These are phyloP conservation scores for Debaryomyces fabryi DNA, from an alignment of 1,139 yeast species.

Conservation along the genomic window DNA sequence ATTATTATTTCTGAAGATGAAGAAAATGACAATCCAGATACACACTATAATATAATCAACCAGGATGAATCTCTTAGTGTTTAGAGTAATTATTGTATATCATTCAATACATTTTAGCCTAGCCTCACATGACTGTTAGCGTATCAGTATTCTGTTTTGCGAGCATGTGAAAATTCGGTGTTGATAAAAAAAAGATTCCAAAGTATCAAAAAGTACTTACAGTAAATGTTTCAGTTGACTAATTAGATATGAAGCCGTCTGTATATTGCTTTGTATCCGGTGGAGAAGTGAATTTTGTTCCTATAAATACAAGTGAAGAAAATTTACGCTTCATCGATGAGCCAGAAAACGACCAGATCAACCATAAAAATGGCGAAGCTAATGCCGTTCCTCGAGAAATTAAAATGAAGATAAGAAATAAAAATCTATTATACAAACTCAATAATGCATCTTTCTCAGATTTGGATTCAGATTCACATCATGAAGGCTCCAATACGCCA, in stretches of 20 bases:
- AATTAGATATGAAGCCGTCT: conserved; percentile 21
- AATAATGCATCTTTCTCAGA: conserved; percentile 50
- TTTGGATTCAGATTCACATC: conserved; percentile 32
- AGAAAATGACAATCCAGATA: background rate
- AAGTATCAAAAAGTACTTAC: background rate
- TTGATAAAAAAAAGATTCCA: background rate
- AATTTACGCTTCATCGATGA: background rate
- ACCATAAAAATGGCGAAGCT: conserved; percentile 16
- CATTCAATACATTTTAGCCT: background rate
- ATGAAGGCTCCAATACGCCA: conserved; percentile 7
- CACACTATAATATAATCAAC: conserved; percentile 1
- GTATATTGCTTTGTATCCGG: conserved; percentile 45
- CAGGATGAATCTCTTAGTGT: background rate
- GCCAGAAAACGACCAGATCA: conserved; percentile 17
- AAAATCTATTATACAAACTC: conserved; percentile 42
- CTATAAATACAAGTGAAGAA: conserved; percentile 31
- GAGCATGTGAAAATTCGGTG: conserved; percentile 5
- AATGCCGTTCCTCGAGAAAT: conserved; percentile 8
- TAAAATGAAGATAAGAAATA: conserved; percentile 36
- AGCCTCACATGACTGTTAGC: conserved; percentile 5
- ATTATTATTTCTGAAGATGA: conserved; percentile 19
- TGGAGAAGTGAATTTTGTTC: conserved; percentile 43
- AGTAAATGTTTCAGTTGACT: background rate
- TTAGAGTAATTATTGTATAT: background rate
- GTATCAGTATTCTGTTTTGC: background rate